Conservation (phyloP, 176 grass and related monocot genomes). For the Oryza coarctata region DNA sequence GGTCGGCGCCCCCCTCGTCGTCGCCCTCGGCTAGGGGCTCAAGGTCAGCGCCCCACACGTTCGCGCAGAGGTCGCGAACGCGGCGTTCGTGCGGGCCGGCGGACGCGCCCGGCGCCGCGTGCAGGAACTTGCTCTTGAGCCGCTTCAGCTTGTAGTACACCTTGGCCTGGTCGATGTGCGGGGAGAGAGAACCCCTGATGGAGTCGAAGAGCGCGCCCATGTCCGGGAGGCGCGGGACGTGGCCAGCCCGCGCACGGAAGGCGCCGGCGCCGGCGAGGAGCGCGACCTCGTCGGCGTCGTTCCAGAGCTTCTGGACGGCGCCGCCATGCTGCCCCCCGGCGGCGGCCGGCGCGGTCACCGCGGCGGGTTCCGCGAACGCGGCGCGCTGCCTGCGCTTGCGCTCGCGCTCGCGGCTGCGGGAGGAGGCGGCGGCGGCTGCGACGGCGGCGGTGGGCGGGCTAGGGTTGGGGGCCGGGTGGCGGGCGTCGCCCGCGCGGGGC, state of each 20-base stretch:
- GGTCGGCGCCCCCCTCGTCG: slow-evolving; percentile 2
- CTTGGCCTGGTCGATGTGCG: slow-evolving; percentile 59
- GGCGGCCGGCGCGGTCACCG: slow-evolving; percentile 15
- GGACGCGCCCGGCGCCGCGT: slow-evolving; percentile 7
- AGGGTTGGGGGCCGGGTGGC: slow-evolving; percentile 36
- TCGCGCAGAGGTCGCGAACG: slow-evolving; percentile 52
- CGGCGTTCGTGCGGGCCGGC: slow-evolving; percentile 43
- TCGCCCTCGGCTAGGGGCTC: slow-evolving; percentile 8
- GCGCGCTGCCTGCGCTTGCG: slow-evolving; percentile 27
- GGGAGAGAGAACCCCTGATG: slow-evolving; percentile 41
- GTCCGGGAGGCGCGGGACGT: slow-evolving; percentile 33
- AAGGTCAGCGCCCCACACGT: slow-evolving; percentile 51
- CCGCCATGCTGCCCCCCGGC: not conserved
- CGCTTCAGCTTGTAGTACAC: slow-evolving; percentile 91
- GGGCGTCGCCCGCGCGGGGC: slow-evolving; percentile 6
- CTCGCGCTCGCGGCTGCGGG: slow-evolving; percentile 31
- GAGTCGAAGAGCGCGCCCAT: slow-evolving; percentile 54
- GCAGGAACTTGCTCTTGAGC: slow-evolving; percentile 81
- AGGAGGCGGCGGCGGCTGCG: slow-evolving; percentile 8
- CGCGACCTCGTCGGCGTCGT: slow-evolving; percentile 52
- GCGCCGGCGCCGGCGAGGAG: slow-evolving; percentile 54
- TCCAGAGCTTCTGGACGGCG: slow-evolving; percentile 51
- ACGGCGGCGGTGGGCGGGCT: slow-evolving; percentile 23
- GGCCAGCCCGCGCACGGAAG: slow-evolving; percentile 56
- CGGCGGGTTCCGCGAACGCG: slow-evolving; percentile 32